Base-by-base conservation (phyloP, 2,329 filamentous ascomycete genomes). In the Ampelomyces quisqualis region DNA sequence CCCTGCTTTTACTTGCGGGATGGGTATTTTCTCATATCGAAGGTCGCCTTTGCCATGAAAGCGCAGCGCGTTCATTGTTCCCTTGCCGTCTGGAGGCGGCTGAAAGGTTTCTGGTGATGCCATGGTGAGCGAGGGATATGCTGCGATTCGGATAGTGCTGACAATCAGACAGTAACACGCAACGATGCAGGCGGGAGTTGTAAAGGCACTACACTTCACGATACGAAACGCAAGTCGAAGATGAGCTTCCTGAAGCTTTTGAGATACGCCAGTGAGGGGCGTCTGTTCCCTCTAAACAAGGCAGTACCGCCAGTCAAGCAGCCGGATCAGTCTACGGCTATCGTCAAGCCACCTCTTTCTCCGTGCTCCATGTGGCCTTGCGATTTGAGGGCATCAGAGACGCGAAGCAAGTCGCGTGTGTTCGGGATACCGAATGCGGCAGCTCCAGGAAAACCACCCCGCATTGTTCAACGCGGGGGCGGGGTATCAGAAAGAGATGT, bases 21-120 rank as follows among this genome's bases (percentile, higher is more conserved):
- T 53, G 13, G 70, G 64, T 30, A 75, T 67, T 18, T 69, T 49
- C 33, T 75, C 72, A 28, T 70, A 67, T 30, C 71, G 55, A 45
- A 75, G 54, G 39, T 75, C 71, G 30, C 62, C 55, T 43, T 73
- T 58, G 13, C 72, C 72, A 49, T 75, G 66, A 53, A 72, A 75
- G 3, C 71, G 67, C 7, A 74, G 58, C n/a, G 72, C 72, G 45
- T 72, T 71, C 72, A 74, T 74, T 7, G 57, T 69, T 19, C 44
- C 48, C 8, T 44, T 34, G 7, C 46, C 49, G 13, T 42, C 19
- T 13, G 40, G 42, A n/a, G 57, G 42, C 33, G 58, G 51, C 28
- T 50, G 35, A 20, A 46, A 53, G 7, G 40, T 20, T 30, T 49
- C 45, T 35, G 33, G n/a, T n/a, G 30, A 26, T 15, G 44, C 27